Evolutionary conservation across 495 filamentous ascomycete species (phyloP).

Genomic region (Schizothecium vesticola): DNA sequence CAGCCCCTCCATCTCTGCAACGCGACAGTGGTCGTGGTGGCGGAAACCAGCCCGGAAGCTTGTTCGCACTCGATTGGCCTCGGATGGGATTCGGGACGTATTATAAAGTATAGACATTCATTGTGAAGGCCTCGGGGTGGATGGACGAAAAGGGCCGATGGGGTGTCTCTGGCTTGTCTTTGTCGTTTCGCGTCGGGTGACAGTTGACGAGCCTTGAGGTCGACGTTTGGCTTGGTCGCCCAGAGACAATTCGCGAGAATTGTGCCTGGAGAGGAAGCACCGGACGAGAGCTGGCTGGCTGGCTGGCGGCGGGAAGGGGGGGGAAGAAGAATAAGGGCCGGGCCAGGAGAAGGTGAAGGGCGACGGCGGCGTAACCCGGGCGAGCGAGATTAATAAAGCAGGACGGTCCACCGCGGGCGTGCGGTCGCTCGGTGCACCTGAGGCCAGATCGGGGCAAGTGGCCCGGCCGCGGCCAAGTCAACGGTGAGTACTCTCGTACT

Average conservation of each 20-base stretch:
- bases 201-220: no score
- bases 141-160: constrained; percentile 4
- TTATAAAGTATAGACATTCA: constrained; percentile 20
- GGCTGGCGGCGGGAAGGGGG: background rate
- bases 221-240: background rate
- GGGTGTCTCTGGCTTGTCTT: background rate
- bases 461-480: constrained; percentile 3
- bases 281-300: background rate
- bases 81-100: constrained; percentile 8
- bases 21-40: constrained; percentile 1
- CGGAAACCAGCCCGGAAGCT: background rate
- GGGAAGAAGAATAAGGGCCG: constrained; percentile 2
- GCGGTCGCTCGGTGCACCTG: constrained; percentile 12
- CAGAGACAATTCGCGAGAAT: background rate
- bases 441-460: constrained; percentile 18
- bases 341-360: constrained; percentile 9
- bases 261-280: background rate
- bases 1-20: constrained; percentile 48
- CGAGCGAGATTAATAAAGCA: constrained; percentile 30
- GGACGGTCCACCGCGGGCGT: constrained; percentile 9
- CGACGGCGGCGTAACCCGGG: constrained; percentile 12
- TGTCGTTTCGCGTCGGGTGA: background rate
- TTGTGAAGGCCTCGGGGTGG: constrained; percentile 10
- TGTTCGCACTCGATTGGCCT: background rate
- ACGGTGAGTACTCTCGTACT: no score